These are phyloP conservation scores for Ophiocordyceps sinensis DNA, from an alignment of 2,329 filamentous ascomycete genomes.

Conservation along the genomic window DNA sequence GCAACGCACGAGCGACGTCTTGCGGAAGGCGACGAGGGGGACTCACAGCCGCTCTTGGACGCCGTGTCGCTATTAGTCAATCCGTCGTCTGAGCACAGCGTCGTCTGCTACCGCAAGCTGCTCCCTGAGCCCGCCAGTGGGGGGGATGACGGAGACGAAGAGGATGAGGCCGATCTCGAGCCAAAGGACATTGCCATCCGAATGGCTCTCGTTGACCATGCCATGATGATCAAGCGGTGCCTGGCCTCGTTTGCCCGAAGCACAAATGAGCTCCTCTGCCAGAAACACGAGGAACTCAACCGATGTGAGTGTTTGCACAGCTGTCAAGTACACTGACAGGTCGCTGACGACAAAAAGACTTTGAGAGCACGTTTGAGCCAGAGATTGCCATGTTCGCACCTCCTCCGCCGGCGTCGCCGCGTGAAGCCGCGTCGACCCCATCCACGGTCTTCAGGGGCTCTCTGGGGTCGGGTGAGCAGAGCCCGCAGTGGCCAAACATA, in stretches of 20 bases:
- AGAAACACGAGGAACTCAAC: slow-evolving; percentile 43
- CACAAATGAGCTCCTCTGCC: slow-evolving; percentile 42
- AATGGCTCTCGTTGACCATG: slow-evolving; percentile 78
- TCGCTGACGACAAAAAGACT: slow-evolving; percentile 29
- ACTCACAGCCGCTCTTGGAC: slow-evolving; percentile 55
- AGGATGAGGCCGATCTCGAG: slow-evolving; percentile 32
- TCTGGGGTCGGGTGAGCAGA: slow-evolving; percentile 27
- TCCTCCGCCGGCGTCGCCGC: slow-evolving; percentile 20
- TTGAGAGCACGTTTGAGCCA: slow-evolving; percentile 46
- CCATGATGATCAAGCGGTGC: slow-evolving; percentile 73
- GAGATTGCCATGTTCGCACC: slow-evolving; percentile 51
- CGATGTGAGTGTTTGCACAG: slow-evolving; percentile 37
- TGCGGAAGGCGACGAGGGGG: slow-evolving; percentile 55
- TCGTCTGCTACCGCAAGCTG: slow-evolving; percentile 63
- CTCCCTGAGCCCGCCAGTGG: slow-evolving; percentile 36
- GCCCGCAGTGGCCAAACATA: slow-evolving; percentile 16
- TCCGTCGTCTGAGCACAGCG: slow-evolving; percentile 57
- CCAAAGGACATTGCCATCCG: slow-evolving; percentile 65
- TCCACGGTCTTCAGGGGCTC: slow-evolving; percentile 34
- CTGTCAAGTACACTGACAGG: neutral
- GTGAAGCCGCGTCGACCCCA: slow-evolving; percentile 25
- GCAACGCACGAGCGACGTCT: slow-evolving; percentile 60
- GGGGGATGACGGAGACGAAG: slow-evolving; percentile 23
- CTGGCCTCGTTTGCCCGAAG: slow-evolving; percentile 53
- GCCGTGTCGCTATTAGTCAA: slow-evolving; percentile 67